Evolutionary conservation across 73 alveolate genomes (phyloP).

Genomic region (Paramecium bursaria): DNA sequence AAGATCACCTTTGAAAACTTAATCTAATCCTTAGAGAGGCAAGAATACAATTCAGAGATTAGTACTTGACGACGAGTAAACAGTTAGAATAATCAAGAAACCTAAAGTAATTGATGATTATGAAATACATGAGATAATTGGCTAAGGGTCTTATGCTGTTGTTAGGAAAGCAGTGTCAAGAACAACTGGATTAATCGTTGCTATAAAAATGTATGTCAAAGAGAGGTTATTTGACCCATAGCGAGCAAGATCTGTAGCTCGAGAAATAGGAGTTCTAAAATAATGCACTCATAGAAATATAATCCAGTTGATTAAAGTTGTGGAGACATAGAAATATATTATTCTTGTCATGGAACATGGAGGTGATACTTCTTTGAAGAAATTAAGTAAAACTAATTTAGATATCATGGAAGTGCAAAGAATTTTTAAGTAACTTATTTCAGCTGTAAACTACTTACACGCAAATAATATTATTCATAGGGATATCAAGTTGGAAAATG

Average conservation of each 20-base stretch:
- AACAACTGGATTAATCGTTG: constrained; percentile 13
- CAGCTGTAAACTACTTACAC: constrained; percentile 32
- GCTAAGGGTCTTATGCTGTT: constrained; percentile 50
- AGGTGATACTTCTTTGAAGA: constrained; percentile 19
- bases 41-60: neutral
- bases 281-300: constrained; percentile 42
- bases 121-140: constrained; percentile 40
- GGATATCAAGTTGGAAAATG: constrained; percentile 35
- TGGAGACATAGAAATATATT: constrained; percentile 22
- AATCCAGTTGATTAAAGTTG: constrained; percentile 28
- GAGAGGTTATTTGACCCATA: constrained; percentile 55
- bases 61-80: neutral
- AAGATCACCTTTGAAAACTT: constrained; percentile 1
- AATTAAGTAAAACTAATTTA: constrained; percentile 7
- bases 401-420: neutral
- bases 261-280: constrained; percentile 24
- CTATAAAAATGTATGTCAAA: constrained; percentile 21
- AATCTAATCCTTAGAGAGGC: constrained; percentile 24
- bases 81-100: neutral
- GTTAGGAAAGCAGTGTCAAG: constrained; percentile 42
- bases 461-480: constrained; percentile 29
- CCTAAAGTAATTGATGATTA: constrained; percentile 3
- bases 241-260: constrained; percentile 52
- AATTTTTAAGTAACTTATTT: neutral
- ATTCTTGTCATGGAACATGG: constrained; percentile 44